Base-by-base conservation (phyloP, 2,329 filamentous ascomycete genomes). In the Cladosporium sp. region DNA sequence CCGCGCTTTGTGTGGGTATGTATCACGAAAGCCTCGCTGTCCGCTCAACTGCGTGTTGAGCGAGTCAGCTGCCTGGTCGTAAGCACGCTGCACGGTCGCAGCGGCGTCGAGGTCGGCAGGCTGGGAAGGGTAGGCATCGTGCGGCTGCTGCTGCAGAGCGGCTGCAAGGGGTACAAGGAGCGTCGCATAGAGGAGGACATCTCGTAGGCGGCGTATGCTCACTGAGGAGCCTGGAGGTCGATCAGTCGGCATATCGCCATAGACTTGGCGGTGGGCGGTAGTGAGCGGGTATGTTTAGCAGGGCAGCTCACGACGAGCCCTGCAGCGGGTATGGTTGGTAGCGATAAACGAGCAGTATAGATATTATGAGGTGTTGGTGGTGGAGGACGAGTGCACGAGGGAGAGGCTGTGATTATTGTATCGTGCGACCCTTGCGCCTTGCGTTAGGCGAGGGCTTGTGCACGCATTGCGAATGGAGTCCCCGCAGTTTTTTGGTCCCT, bases 131-230 rank as follows among this genome's bases (percentile, higher is more conserved):
- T 62, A 55, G 40, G 61, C 56, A 59, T 65, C 59, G 55, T 65
- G 60, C 38, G 68, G 66, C 65, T 70, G 71, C 69, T 73, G 70
- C 72, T 74, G 72, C 70, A 73, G 72, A 71, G 70, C 71, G 61
- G 67, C 67, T 59, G 66, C 57, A 58, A 72, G 60, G 25, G 67
- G 68, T 19, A 70, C 59, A 56, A 71, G 59, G 17, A 73, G 60
- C 43, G 66, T 65, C 19, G 54, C 42, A 49, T 66, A 67, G 17
- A 69, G 55, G 50, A 73, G 61, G 34, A 70, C 59, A 63, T 69
- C 63, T 63, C 66, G 61, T 47, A 69, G 60, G 57, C 67, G 65
- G 38, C 70, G 49, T 47, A 51, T 51, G 55, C 56, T 62, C 38
- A 62, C 60, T 57, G 58, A 39, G 49, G 65, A 61, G 59, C 67